A percentile compares a stretch with the other conserved stretches of the same genome.
These are phyloP conservation scores for Colletotrichum sp. DNA, from an alignment of 2,329 filamentous ascomycete species.

Conservation along the genomic window DNA sequence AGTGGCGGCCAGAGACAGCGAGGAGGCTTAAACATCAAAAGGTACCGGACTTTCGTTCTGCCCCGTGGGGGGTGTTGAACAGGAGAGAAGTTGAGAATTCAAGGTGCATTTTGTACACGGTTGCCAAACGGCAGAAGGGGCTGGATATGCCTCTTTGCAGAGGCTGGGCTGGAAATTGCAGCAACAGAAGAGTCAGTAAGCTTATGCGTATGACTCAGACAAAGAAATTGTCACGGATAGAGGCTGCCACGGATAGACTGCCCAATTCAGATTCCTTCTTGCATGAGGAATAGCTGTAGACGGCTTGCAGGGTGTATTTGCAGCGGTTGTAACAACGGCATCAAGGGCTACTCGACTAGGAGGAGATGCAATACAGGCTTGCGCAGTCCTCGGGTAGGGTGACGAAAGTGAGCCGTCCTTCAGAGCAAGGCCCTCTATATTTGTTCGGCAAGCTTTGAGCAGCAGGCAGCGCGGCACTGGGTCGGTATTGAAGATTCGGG, in stretches of 20 bases:
- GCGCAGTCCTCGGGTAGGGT: background rate
- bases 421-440: background rate
- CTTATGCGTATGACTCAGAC: conserved; percentile 6
- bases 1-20: background rate
- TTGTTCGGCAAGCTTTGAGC: background rate
- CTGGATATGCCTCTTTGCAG: background rate
- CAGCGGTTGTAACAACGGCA: background rate
- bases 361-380: background rate
- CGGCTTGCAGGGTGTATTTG: background rate
- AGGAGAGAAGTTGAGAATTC: background rate
- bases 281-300: background rate
- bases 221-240: background rate
- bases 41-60: background rate
- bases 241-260: background rate
- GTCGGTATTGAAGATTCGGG: conserved; percentile 8
- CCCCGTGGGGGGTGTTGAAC: background rate
- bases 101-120: background rate
- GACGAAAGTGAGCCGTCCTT: background rate
- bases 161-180: background rate
- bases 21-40: background rate
- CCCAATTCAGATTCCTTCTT: background rate
- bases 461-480: background rate
- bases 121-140: background rate
- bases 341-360: background rate
- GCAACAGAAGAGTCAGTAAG: background rate